These are phyloP conservation scores for Penicillium robsamsonii DNA, from an alignment of 495 filamentous ascomycete species.

Conservation along the genomic window DNA sequence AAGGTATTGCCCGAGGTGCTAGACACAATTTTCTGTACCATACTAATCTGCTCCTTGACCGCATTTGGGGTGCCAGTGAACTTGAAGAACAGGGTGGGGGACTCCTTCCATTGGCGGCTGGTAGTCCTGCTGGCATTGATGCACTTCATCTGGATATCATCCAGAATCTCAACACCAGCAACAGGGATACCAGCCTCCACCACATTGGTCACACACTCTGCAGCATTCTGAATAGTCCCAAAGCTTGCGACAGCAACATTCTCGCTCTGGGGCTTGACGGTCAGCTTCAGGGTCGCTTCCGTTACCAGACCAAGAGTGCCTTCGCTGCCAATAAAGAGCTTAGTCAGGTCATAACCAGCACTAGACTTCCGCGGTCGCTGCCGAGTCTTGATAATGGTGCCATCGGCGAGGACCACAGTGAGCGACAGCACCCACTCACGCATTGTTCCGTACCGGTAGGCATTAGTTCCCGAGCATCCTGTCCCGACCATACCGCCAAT, in stretches of 20 bases:
- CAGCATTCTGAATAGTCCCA: constrained; percentile 52
- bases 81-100: constrained; percentile 65
- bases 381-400: constrained; percentile 62
- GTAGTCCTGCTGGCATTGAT: constrained; percentile 60
- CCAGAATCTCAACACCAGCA: constrained; percentile 62
- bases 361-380: constrained; percentile 65
- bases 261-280: constrained; percentile 59
- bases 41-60: constrained; percentile 59
- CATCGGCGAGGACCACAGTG: constrained; percentile 64
- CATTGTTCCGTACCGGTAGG: constrained; percentile 69
- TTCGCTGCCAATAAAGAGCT: constrained; percentile 62
- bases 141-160: constrained; percentile 65
- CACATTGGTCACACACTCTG: constrained; percentile 58
- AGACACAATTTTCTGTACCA: constrained; percentile 56
- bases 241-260: constrained; percentile 65
- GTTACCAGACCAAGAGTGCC: constrained; percentile 65
- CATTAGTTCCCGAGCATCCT: constrained; percentile 65
- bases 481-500: constrained; percentile 70
- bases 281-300: constrained; percentile 62
- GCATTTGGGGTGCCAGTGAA: constrained; percentile 58
- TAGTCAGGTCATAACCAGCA: constrained; percentile 64
- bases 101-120: constrained; percentile 55
- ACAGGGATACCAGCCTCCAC: constrained; percentile 62
- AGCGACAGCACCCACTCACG: constrained; percentile 64
- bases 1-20: constrained; percentile 49